Evolutionary conservation across 257 asterid species (phyloP).

Genomic region (Hygrophila difformis): DNA sequence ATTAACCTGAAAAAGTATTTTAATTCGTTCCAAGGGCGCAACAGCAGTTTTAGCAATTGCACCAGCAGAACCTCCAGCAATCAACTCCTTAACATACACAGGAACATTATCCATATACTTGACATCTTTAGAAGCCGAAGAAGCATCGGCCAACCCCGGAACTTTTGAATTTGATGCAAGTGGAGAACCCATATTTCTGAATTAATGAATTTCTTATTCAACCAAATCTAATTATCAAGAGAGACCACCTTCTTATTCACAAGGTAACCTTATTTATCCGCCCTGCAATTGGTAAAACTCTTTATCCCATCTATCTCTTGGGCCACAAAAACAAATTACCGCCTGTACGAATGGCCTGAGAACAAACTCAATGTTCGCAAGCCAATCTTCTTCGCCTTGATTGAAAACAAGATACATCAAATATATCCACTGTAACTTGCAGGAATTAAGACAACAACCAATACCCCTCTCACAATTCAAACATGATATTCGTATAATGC

Average conservation of each 20-base stretch:
- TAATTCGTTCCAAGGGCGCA: conserved; percentile 88
- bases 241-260: neutral
- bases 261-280: conserved; percentile 32
- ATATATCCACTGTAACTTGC: too few relatives aligned
- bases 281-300: conserved; percentile 72
- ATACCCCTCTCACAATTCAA: conserved; percentile 23
- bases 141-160: conserved; percentile 55
- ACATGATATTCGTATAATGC: conserved; percentile 24
- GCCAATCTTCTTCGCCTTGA: conserved; percentile 43
- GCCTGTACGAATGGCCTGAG: conserved; percentile 68
- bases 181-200: conserved; percentile 55
- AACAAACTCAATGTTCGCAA: conserved; percentile 77
- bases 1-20: conserved; percentile 89
- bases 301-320: conserved; percentile 84
- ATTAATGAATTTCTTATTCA: conserved; percentile 14
- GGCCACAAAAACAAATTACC: conserved; percentile 35
- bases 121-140: conserved; percentile 37
- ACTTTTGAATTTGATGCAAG: conserved; percentile 61
- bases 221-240: too few relatives aligned
- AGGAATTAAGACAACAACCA: conserved; percentile 11
- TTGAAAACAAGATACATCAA: conserved; percentile 64
- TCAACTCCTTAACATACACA: conserved; percentile 78
- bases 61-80: conserved; percentile 98
- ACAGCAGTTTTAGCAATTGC: conserved; percentile 86
- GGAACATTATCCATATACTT: conserved; percentile 61